Evolutionary conservation across 305 asterid species (phyloP), one percentile per base, ranked within the genome.

Genomic region (Solanum hybrid): DNA sequence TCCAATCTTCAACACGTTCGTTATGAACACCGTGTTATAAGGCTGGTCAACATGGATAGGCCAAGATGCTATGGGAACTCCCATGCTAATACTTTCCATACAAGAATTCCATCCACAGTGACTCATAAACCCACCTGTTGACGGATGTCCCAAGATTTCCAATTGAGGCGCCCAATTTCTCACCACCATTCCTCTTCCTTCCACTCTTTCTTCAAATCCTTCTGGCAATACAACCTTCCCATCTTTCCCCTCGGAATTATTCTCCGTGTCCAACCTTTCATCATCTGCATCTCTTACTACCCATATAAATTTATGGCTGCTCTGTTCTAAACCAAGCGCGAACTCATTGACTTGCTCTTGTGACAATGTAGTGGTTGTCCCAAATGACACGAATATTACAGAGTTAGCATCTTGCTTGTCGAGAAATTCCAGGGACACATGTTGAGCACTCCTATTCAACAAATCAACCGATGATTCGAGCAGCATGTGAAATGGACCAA

Each of bases 31-130:
- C 0, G 37, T 28, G 69, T 82, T 82, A 28, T 82, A 82, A 42
- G 71, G 87, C 33, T 82, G 87, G 71, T 82, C 87, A 4, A 42
- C 87, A 82, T 42, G 36, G 12, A 40, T 5, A 28, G 87, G 71
- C 71, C 71, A 82, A 16, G 87, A 26, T 82, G 87, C 87, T 82
- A 42, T 82, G 0, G 71, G 71, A 42, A 82, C 87, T 39, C 34
- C 86, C 67, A 24, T 80, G 67, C 67, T 39, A 80, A 80, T 80
- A 22, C 67, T 80, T 35, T 96, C 99, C 92, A 96, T 92, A 94
- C 96, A 93, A 0, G 99, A 96, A 75, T 96, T 96, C 99, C 99
- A 96, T 1, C 99, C 98, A 5, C 98, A 96, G 22, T 96, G 99
- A 69, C 98, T 95, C 95, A 96, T 89, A 26, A 96, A 96, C 5